These are phyloP conservation scores for Globisporangium cylindrosporum DNA, from an alignment of 352 stramenopile species.

Conservation along the genomic window DNA sequence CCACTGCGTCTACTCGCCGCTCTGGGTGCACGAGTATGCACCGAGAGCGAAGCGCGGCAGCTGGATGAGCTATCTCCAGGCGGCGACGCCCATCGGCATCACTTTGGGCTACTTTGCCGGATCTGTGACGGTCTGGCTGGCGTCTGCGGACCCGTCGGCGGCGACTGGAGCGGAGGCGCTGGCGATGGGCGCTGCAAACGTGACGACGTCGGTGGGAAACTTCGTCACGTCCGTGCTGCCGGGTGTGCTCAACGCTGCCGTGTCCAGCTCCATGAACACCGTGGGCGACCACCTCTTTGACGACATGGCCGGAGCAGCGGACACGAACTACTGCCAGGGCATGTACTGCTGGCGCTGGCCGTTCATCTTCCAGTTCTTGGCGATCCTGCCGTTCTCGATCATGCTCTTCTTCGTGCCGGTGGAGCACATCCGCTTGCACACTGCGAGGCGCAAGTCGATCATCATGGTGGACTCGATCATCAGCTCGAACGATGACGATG, in stretches of 20 bases:
- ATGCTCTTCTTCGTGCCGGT: constrained; percentile 79
- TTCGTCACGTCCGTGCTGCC: constrained; percentile 14
- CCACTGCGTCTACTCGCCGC: constrained; percentile 80
- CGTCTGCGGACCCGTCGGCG: constrained; percentile 18
- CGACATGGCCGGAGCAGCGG: constrained; percentile 26
- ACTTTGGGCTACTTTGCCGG: constrained; percentile 76
- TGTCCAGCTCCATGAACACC: constrained; percentile 20
- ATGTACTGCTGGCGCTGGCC: constrained; percentile 88
- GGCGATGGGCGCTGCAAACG: constrained; percentile 12
- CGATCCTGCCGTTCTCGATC: constrained; percentile 71
- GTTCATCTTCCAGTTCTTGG: constrained; percentile 74
- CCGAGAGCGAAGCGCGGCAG: constrained; percentile 55
- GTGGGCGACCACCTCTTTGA: constrained; percentile 33
- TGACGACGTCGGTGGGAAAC: constrained; percentile 4
- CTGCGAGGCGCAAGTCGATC: constrained; percentile 53
- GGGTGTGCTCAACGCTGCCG: constrained; percentile 25
- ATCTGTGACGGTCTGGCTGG: constrained; percentile 68
- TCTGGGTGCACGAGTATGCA: constrained; percentile 88
- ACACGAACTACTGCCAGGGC: constrained; percentile 52
- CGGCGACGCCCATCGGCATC: constrained; percentile 67
- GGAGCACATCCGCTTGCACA: constrained; percentile 61
- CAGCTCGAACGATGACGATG: constrained; percentile 36
- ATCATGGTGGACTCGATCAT: constrained; percentile 58
- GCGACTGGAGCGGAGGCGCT: constrained; percentile 13
- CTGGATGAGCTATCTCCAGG: constrained; percentile 88